Evolutionary conservation across 2,329 filamentous ascomycete genomes (phyloP).

Genomic region (Herpotrichia juniperi): DNA sequence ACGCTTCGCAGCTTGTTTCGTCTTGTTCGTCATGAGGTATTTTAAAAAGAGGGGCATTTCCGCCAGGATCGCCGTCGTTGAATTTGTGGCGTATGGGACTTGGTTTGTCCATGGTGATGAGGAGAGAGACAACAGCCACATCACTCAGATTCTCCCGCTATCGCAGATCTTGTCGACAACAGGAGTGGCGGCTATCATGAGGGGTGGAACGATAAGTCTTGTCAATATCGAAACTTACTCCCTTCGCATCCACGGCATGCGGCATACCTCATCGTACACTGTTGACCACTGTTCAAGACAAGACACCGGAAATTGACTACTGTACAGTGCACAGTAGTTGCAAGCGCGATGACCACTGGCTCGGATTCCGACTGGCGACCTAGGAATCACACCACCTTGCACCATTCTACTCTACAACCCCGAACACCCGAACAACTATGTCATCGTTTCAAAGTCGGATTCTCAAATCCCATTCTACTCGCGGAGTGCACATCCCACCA

Average conservation of each 20-base stretch:
- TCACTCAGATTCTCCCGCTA: slow-evolving; percentile 4
- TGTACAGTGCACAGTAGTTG: not conserved
- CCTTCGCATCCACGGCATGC: not conserved
- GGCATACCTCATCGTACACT: not conserved
- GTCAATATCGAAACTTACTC: no score
- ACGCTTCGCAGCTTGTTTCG: not conserved
- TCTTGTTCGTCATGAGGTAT: not conserved
- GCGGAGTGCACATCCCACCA: not conserved
- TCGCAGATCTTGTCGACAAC: not conserved
- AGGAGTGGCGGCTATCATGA: slow-evolving; percentile 9
- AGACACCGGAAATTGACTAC: not conserved
- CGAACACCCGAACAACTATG: slow-evolving; percentile 33
- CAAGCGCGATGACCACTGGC: not conserved
- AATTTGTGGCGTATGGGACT: not conserved
- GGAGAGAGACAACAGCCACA: slow-evolving; percentile 5
- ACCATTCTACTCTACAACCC: not conserved
- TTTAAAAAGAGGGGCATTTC: not conserved
- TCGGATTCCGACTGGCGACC: slow-evolving; percentile 16
- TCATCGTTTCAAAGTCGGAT: slow-evolving; percentile 42
- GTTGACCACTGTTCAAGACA: not conserved
- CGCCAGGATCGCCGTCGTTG: not conserved
- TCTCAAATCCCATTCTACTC: not conserved
- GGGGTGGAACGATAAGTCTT: no score
- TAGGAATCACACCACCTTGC: slow-evolving; percentile 18
- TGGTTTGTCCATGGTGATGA: not conserved